Evolutionary conservation across 208 protist genomes (phyloP).

Genomic region (Trypanosoma scelopori): DNA sequence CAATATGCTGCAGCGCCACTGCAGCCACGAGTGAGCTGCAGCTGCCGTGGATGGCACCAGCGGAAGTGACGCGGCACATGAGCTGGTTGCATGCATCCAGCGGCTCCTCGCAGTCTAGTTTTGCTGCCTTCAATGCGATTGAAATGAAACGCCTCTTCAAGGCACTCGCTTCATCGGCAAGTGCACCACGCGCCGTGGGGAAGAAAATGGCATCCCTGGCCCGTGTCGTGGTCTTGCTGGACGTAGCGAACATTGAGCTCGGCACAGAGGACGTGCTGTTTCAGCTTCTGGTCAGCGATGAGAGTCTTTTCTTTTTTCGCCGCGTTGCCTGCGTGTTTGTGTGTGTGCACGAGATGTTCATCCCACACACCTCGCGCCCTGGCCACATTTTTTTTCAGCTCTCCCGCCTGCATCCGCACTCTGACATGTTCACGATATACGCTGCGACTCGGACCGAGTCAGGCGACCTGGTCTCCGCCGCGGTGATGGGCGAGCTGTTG

Average conservation of each 20-base stretch:
- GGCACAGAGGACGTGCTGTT: constrained; percentile 31
- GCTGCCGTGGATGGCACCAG: constrained; percentile 37
- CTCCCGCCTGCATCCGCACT: constrained; percentile 49
- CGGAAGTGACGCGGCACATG: constrained; percentile 56
- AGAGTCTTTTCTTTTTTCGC: constrained; percentile 37
- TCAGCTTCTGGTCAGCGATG: constrained; percentile 32
- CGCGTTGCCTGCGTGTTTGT: constrained; percentile 52
- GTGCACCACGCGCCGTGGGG: too few species aligned
- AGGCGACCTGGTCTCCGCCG: constrained; percentile 57
- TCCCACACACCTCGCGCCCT: constrained; percentile 58
- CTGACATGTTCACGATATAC: constrained; percentile 70
- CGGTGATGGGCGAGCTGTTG: constrained; percentile 46
- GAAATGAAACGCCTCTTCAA: constrained; percentile 32
- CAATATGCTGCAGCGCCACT: constrained; percentile 17
- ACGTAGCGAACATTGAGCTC: constrained; percentile 80
- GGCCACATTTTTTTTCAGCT: constrained; percentile 69
- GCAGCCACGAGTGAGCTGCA: background rate
- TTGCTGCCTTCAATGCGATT: constrained; percentile 47
- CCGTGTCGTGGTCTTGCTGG: constrained; percentile 56
- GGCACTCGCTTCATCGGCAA: constrained; percentile 10
- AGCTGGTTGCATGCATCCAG: constrained; percentile 57
- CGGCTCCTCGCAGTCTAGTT: constrained; percentile 43
- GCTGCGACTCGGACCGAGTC: constrained; percentile 61
- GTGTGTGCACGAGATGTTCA: constrained; percentile 72
- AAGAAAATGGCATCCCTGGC: background rate